Conservation (phyloP, 352 stramenopile genomes). For the Phytopythium kandeliae region DNA sequence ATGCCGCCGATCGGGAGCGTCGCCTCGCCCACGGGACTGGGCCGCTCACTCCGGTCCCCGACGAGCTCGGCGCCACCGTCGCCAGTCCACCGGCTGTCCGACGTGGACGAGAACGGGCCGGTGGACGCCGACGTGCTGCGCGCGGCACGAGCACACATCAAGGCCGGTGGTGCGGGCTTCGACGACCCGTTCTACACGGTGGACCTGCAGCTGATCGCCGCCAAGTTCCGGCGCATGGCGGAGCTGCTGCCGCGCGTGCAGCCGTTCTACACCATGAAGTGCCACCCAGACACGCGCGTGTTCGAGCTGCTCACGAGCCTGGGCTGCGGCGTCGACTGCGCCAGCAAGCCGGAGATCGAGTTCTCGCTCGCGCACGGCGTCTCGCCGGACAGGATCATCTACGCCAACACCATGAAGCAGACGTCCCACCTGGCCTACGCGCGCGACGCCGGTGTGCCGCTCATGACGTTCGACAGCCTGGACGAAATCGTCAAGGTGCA, state of each 20-base stretch:
- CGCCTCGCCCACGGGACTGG: not conserved
- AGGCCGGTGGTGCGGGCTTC: not conserved
- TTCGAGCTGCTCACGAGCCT: constrained; percentile 37
- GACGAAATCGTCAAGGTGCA: constrained; percentile 78
- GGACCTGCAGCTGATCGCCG: constrained; percentile 41
- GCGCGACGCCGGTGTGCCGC: constrained; percentile 38
- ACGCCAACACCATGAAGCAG: constrained; percentile 89
- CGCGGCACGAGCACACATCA: constrained; percentile 1
- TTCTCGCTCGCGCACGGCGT: constrained; percentile 57
- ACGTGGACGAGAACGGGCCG: constrained; percentile 2
- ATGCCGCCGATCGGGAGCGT: constrained; percentile 4
- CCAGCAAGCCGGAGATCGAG: constrained; percentile 71
- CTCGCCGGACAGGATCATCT: constrained; percentile 68
- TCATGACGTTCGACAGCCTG: constrained; percentile 85
- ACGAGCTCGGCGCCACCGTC: not conserved
- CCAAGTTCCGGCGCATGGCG: constrained; percentile 38
- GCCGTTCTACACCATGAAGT: constrained; percentile 92
- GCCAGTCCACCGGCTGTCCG: not conserved
- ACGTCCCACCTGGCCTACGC: constrained; percentile 65
- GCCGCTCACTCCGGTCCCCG: not conserved
- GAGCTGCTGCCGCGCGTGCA: constrained; percentile 37
- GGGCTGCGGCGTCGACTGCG: constrained; percentile 83
- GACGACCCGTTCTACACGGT: constrained; percentile 70
- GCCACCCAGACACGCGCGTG: constrained; percentile 71
- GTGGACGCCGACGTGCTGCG: not conserved